Conservation (phyloP, 2,329 filamentous ascomycete species). For the Aspergillus brasiliensis region DNA sequence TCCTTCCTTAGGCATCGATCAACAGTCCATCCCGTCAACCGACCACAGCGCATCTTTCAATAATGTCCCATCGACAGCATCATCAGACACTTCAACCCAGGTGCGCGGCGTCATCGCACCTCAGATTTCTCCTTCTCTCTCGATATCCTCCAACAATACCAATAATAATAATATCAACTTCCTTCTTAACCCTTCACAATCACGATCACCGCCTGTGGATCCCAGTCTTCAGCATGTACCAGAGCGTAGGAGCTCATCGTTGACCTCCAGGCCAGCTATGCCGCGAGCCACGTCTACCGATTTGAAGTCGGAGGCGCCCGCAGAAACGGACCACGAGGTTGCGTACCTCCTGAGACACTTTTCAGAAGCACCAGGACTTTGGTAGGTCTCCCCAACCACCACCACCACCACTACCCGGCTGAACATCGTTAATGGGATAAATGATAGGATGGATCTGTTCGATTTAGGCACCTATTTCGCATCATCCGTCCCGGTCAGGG, state of each 20-base stretch:
- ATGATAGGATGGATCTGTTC: conserved; percentile 47
- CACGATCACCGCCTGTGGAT: conserved; percentile 49
- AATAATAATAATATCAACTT: conserved; percentile 57
- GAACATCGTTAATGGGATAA: conserved; percentile 13
- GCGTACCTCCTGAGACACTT: conserved; percentile 64
- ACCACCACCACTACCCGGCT: neutral
- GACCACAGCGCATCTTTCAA: conserved; percentile 23
- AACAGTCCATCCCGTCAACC: conserved; percentile 24
- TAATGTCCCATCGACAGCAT: conserved; percentile 22
- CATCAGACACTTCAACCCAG: conserved; percentile 36
- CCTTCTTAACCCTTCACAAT: conserved; percentile 54
- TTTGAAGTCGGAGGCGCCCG: conserved; percentile 28
- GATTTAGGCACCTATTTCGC: conserved; percentile 61
- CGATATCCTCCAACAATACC: conserved; percentile 42
- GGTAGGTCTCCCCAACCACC: conserved; percentile 50
- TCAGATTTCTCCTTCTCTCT: conserved; percentile 46
- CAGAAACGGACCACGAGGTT: conserved; percentile 56
- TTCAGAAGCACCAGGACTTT: conserved; percentile 61
- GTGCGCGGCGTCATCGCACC: conserved; percentile 36
- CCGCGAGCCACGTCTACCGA: conserved; percentile 24
- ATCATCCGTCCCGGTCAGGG: conserved; percentile 61
- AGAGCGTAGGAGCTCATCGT: conserved; percentile 33
- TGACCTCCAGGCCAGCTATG: conserved; percentile 28
- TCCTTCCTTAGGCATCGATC: conserved; percentile 26
- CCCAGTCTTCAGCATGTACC: conserved; percentile 39